A percentile compares a stretch with the other conserved stretches of the same genome.
phyloP scores from a whole-genome alignment of 257 asterid species.

The Rhazya stricta region DNA sequence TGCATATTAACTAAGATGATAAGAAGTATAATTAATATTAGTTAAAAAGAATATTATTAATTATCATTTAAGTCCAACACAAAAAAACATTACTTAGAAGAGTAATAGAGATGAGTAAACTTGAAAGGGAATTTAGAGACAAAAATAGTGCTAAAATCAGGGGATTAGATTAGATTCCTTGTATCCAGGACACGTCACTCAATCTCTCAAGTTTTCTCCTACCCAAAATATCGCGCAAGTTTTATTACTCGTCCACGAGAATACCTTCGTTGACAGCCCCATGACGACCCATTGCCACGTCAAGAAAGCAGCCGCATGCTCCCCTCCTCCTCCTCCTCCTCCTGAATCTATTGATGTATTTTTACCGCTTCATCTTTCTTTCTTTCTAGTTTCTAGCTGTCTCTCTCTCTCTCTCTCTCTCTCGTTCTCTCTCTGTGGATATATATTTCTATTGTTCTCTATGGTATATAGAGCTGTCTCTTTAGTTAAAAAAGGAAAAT shows the following conservation, averaged over 20 bases:
- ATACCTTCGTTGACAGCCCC: conserved; percentile 7
- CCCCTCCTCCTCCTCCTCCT: background rate
- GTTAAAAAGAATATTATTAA: too few species aligned
- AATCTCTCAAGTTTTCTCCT: background rate
- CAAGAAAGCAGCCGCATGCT: conserved; percentile 16
- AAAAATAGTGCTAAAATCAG: too few species aligned
- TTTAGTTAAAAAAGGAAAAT: background rate
- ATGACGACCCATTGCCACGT: conserved; percentile 27
- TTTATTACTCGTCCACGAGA: too few species aligned
- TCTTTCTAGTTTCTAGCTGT: conserved; percentile 12
- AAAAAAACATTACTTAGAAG: too few species aligned
- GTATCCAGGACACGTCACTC: background rate
- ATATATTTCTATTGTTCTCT: background rate
- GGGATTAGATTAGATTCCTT: background rate
- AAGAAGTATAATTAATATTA: too few species aligned
- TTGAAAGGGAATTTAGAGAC: too few species aligned
- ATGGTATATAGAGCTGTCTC: conserved; percentile 9
- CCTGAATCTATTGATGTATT: background rate
- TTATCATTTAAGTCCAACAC: too few species aligned
- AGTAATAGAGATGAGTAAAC: too few species aligned
- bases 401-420: background rate
- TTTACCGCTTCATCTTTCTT: background rate
- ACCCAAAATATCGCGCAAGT: background rate
- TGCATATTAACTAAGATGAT: too few species aligned
- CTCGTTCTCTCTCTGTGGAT: background rate